Evolutionary conservation across 345 rosid genomes (phyloP).

Genomic region (Heritiera fomes): DNA sequence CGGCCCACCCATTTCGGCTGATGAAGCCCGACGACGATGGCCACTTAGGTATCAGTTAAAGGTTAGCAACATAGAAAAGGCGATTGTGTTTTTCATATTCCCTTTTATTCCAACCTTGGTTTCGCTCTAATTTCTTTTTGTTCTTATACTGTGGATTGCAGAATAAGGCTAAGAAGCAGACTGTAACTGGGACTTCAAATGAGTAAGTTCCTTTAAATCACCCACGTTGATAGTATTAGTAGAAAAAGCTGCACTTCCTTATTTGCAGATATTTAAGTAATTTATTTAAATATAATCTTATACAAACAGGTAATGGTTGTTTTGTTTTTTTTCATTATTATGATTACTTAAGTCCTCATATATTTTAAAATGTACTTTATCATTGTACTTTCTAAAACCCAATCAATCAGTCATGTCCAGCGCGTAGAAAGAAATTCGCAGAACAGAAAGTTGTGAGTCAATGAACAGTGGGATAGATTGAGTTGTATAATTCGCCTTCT

Average conservation of each 20-base stretch:
- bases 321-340: background rate
- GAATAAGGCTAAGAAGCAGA: background rate
- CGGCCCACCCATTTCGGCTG: background rate
- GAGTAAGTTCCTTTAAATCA: conserved; percentile 6
- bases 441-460: background rate
- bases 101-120: background rate
- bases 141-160: background rate
- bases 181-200: background rate
- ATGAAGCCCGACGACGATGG: conserved; percentile 13
- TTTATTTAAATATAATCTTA: background rate
- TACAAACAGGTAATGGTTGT: background rate
- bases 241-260: background rate
- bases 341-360: background rate
- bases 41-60: background rate
- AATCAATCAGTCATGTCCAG: background rate
- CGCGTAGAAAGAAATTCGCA: background rate
- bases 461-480: background rate
- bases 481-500: background rate
- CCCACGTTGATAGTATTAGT: background rate
- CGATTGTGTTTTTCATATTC: too few relatives aligned
- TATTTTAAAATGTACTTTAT: background rate
- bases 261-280: too few relatives aligned
- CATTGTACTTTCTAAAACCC: background rate
- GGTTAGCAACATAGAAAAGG: background rate
- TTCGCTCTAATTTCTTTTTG: background rate